A percentile compares a stretch with the other conserved stretches of the same genome.
These are phyloP conservation scores for Xenosphaeropsis pyriputrescens DNA, from an alignment of 2,329 filamentous ascomycete genomes.

Conservation along the genomic window DNA sequence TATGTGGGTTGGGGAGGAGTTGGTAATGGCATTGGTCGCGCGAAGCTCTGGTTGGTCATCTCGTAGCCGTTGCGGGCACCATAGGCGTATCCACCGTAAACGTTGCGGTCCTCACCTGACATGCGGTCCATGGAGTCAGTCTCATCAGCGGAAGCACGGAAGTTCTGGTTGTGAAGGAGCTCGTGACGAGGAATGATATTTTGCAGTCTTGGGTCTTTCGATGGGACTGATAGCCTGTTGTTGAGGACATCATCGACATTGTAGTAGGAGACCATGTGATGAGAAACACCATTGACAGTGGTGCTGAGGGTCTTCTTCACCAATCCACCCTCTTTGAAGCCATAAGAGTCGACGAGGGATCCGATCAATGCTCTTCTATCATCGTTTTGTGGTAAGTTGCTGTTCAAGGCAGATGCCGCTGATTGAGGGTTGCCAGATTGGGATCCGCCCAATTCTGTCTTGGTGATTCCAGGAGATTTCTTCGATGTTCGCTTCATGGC, in stretches of 20 bases:
- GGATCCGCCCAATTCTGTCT: constrained; percentile 8
- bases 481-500: constrained; percentile 56
- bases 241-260: constrained; percentile 60
- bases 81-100: constrained; percentile 11
- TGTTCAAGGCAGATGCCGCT: constrained; percentile 6
- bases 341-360: constrained; percentile 78
- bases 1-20: constrained; percentile 7
- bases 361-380: constrained; percentile 41
- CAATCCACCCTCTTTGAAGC: constrained; percentile 68
- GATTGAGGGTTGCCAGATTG: constrained; percentile 2
- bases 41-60: constrained; percentile 15
- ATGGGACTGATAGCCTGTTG: constrained; percentile 41
- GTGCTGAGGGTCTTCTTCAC: constrained; percentile 92
- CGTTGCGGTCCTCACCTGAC: constrained; percentile 6
- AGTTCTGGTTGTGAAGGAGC: constrained; percentile 47
- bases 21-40: constrained; percentile 13
- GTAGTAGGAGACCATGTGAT: constrained; percentile 86
- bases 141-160: constrained; percentile 51
- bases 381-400: constrained; percentile 12
- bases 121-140: constrained; percentile 23
- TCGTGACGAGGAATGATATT: constrained; percentile 39
- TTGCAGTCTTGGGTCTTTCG: constrained; percentile 32
- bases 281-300: constrained; percentile 55
- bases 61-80: constrained; percentile 11
- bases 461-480: constrained; percentile 13